Percentiles rank a stretch among this genome's conserved stretches.
phyloP scores from a whole-genome alignment of 78 protist genomes.

The Pigoraptor vietnamica region DNA sequence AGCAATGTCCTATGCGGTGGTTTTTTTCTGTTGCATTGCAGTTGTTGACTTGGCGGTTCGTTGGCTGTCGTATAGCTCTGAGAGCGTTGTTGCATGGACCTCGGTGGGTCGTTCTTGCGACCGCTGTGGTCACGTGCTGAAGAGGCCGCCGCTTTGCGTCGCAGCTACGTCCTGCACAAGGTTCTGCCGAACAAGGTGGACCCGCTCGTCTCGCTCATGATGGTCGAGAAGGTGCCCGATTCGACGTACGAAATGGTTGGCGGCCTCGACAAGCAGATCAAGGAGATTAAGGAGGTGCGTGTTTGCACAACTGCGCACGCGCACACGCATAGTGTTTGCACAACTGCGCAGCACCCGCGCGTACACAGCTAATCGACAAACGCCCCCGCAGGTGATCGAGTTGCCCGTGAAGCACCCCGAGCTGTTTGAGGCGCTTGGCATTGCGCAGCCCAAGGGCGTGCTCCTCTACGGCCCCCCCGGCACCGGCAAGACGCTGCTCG shows the following conservation, averaged over 20 bases:
- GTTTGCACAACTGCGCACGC: not conserved
- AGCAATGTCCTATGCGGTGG: too few relatives aligned
- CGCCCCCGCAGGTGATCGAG: slow-evolving; percentile 81
- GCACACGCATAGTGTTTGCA: not conserved
- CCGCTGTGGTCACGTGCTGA: too few relatives aligned
- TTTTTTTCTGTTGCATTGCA: not conserved
- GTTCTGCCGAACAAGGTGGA: slow-evolving; percentile 95
- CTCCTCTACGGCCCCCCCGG: slow-evolving; percentile 96
- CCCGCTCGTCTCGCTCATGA: slow-evolving; percentile 92
- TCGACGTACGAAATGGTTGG: slow-evolving; percentile 99
- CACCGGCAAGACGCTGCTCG: slow-evolving; percentile 98
- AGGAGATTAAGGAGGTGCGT: slow-evolving; percentile 94
- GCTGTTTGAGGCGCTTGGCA: slow-evolving; percentile 97
- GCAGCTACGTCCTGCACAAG: slow-evolving; percentile 86
- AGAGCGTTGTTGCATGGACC: too few relatives aligned
- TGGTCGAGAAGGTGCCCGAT: slow-evolving; percentile 99
- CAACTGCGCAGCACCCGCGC: not conserved
- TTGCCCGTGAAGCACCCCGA: slow-evolving; percentile 99
- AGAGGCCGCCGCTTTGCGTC: not conserved
- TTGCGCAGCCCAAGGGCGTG: slow-evolving; percentile 95
- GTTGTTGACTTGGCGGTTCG: slow-evolving; percentile 37
- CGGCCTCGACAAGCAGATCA: slow-evolving; percentile 98
- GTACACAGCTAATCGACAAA: not conserved
- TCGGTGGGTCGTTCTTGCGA: too few relatives aligned
- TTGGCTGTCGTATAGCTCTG: too few relatives aligned